Percentiles rank a stretch among this genome's conserved stretches.
phyloP scores from a whole-genome alignment of 2,329 filamentous ascomycete species.

The Epichloe brachyelytri region DNA sequence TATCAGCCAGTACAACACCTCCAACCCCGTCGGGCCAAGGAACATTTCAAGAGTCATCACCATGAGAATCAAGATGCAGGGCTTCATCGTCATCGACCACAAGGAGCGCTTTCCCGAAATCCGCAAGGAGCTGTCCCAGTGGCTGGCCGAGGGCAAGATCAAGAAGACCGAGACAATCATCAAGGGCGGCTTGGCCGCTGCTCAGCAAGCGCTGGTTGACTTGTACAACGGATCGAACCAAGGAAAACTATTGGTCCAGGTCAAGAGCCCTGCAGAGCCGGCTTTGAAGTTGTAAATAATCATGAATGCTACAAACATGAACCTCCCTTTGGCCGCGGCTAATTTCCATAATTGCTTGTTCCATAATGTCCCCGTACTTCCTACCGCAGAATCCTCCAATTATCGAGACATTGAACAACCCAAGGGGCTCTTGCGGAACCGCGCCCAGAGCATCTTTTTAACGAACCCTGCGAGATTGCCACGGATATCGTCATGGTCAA shows the following conservation, averaged over 20 bases:
- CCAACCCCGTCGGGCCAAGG: constrained; percentile 41
- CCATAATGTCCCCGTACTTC: no score
- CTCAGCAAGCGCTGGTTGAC: constrained; percentile 48
- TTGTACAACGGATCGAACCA: constrained; percentile 59
- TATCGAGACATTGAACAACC: no score
- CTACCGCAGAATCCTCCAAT: no score
- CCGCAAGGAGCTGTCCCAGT: constrained; percentile 46
- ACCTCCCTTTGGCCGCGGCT: no score
- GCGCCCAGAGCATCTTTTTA: no score
- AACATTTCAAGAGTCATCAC: constrained; percentile 39
- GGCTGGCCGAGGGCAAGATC: constrained; percentile 60
- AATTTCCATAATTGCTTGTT: no score
- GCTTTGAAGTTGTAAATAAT: constrained; percentile 10
- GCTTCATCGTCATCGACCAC: constrained; percentile 64
- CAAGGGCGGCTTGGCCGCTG: constrained; percentile 51
- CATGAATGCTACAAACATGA: no score
- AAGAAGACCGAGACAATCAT: constrained; percentile 60
- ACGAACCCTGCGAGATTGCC: no score
- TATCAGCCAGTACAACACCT: constrained; percentile 56
- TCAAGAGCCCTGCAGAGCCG: constrained; percentile 24
- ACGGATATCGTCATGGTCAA: no score
- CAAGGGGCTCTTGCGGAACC: no score
- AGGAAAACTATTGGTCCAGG: constrained; percentile 49
- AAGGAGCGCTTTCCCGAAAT: constrained; percentile 43
- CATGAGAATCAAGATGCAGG: constrained; percentile 50